Conservation (phyloP, 441 rosid species). For the Populus trichocarpa region DNA sequence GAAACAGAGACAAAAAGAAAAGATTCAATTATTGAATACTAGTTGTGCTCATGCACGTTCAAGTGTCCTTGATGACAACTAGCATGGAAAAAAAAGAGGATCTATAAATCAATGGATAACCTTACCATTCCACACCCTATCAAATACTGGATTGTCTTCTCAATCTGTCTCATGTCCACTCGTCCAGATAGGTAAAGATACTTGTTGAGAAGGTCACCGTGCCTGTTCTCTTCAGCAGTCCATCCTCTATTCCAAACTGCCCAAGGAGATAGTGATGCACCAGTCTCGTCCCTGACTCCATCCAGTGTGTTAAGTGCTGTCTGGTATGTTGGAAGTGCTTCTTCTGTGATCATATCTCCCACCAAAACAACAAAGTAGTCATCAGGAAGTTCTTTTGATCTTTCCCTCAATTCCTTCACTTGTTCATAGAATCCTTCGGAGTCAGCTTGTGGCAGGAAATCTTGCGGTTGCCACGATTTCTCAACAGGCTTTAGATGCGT, state of each 20-base stretch:
- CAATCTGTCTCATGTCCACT: conserved; percentile 88
- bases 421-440: conserved; percentile 77
- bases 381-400: conserved; percentile 73
- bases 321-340: conserved; percentile 92
- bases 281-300: conserved; percentile 75
- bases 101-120: background rate
- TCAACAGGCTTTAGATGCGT: conserved; percentile 71
- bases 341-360: conserved; percentile 95
- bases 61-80: background rate
- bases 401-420: conserved; percentile 62
- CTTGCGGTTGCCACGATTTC: conserved; percentile 91
- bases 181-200: conserved; percentile 85
- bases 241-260: conserved; percentile 92
- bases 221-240: conserved; percentile 96
- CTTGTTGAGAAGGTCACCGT: conserved; percentile 82
- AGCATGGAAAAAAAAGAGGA: background rate
- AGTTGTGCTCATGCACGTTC: background rate
- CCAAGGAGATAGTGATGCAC: conserved; percentile 81
- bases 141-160: conserved; percentile 88
- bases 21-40: background rate
- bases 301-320: conserved; percentile 78
- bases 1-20: background rate
- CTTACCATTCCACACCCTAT: conserved; percentile 95
- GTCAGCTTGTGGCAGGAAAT: conserved; percentile 74
- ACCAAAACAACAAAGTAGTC: conserved; percentile 84